A percentile compares a stretch with the other conserved stretches of the same genome.
Conservation (phyloP, 176 grass and related monocot genomes). For the Phoenix roebelenii region DNA sequence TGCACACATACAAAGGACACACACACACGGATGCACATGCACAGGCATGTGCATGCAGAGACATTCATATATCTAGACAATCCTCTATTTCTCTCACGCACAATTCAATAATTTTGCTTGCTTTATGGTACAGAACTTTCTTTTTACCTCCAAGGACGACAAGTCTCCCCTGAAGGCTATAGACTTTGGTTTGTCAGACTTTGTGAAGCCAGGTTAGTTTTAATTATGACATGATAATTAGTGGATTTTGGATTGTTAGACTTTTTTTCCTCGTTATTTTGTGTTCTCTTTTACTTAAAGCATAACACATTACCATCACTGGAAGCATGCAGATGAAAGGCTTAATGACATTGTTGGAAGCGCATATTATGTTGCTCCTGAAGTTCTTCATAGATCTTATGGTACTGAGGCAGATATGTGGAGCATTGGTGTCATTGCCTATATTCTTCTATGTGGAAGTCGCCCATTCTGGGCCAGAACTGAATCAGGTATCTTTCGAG, state of each 20-base stretch:
- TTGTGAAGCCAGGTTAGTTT: slow-evolving; percentile 86
- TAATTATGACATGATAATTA: slow-evolving; percentile 4
- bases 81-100: no score
- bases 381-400: slow-evolving; percentile 93
- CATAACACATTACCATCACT: background rate
- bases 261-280: background rate
- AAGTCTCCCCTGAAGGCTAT: slow-evolving; percentile 85
- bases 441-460: slow-evolving; percentile 92
- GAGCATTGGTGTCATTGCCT: slow-evolving; percentile 98
- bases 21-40: no score
- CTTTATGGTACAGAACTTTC: slow-evolving; percentile 67
- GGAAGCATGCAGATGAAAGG: slow-evolving; percentile 66
- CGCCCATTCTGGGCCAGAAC: slow-evolving; percentile 97
- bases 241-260: background rate
- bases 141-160: slow-evolving; percentile 80
- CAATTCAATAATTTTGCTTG: background rate
- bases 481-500: slow-evolving; percentile 96
- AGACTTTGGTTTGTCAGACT: slow-evolving; percentile 99
- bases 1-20: no score
- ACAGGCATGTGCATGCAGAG: no score
- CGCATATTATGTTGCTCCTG: slow-evolving; percentile 96
- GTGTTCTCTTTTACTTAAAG: background rate
- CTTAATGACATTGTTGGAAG: slow-evolving; percentile 99
- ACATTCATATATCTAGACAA: no score
- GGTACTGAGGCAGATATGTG: slow-evolving; percentile 98